These are phyloP conservation scores for Edaphochlamys debaryana DNA, from an alignment of 139 green algal genomes.

Conservation along the genomic window DNA sequence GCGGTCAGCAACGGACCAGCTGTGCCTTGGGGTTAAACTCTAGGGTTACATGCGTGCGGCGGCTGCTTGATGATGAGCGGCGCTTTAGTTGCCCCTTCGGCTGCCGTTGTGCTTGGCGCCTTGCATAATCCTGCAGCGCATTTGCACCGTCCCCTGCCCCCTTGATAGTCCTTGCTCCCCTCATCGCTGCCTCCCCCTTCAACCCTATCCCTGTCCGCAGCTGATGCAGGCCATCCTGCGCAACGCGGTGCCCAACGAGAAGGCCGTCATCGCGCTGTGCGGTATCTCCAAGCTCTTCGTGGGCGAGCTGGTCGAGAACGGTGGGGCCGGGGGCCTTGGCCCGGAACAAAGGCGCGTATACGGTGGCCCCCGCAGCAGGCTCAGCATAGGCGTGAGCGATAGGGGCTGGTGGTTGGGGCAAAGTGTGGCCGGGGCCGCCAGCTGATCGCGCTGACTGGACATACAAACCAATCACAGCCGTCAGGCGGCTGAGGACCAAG, in stretches of 20 bases:
- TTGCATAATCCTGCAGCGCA: neutral
- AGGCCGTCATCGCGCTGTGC: slow-evolving; percentile 72
- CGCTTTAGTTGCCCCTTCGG: too few relatives aligned
- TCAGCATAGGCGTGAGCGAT: too few relatives aligned
- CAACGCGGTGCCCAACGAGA: slow-evolving; percentile 33
- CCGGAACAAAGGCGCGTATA: too few relatives aligned
- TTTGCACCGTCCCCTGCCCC: too few relatives aligned
- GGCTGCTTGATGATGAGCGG: too few relatives aligned
- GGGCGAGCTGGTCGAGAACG: slow-evolving; percentile 78
- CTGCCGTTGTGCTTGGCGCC: too few relatives aligned
- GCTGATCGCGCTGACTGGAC: too few relatives aligned
- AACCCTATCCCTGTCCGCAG: slow-evolving; percentile 12
- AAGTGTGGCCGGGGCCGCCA: neutral
- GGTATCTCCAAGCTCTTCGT: slow-evolving; percentile 83
- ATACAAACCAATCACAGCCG: neutral
- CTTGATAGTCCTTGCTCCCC: neutral
- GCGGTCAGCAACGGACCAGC: neutral
- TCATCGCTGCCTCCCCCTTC: neutral
- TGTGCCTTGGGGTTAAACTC: too few relatives aligned
- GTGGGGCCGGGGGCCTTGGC: slow-evolving; percentile 37
- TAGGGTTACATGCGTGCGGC: too few relatives aligned
- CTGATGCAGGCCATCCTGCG: slow-evolving; percentile 53
- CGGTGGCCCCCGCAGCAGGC: too few relatives aligned
- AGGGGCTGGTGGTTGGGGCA: too few relatives aligned
- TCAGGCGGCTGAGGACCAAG: too few relatives aligned